These are phyloP conservation scores for Aspergillus aculeatus DNA, from an alignment of 2,329 filamentous ascomycete species.

Conservation along the genomic window DNA sequence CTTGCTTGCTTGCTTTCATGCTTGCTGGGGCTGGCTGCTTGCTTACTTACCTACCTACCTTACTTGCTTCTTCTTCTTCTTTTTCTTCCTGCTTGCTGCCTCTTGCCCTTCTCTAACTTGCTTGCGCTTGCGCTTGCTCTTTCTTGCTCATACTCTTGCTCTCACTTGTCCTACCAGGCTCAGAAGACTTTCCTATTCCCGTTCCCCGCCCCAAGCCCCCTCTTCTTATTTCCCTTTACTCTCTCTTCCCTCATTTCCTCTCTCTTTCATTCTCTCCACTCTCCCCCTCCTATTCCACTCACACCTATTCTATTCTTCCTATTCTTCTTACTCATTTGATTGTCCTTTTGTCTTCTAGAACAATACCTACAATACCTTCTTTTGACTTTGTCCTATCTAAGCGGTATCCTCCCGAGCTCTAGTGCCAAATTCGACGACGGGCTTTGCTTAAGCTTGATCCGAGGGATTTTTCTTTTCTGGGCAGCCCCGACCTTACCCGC, in stretches of 20 bases:
- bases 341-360: neutral
- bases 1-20: neutral
- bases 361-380: neutral
- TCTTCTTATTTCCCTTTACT: neutral
- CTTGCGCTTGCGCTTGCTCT: too few relatives aligned
- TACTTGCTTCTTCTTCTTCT: too few relatives aligned
- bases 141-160: too few relatives aligned
- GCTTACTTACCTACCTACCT: neutral
- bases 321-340: neutral
- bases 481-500: constrained; percentile 16
- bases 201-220: neutral
- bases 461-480: constrained; percentile 10
- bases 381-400: neutral
- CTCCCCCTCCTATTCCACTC: neutral
- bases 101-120: too few relatives aligned
- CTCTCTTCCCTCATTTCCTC: neutral
- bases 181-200: neutral
- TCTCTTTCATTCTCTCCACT: neutral
- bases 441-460: constrained; percentile 15
- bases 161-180: neutral
- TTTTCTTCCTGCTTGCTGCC: neutral
- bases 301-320: neutral
- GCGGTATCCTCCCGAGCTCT: neutral
- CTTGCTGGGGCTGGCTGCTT: neutral
- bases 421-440: constrained; percentile 10